Conservation (phyloP, 306 rosid genomes). For the Carpinus fangiana region DNA sequence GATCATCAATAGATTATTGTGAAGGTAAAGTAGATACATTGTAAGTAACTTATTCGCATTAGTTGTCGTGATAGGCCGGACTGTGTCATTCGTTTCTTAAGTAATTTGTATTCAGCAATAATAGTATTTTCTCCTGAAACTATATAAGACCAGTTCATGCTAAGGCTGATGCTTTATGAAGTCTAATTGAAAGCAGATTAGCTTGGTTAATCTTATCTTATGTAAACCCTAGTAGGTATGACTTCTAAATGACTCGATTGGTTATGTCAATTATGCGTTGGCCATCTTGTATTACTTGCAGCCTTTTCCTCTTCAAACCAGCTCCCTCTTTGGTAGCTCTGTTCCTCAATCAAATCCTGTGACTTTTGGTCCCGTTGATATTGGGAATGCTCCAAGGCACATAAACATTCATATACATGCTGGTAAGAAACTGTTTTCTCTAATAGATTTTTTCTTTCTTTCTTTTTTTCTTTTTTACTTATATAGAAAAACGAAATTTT, state of each 20-base stretch:
- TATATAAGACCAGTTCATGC: background rate
- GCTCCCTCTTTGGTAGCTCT: constrained; percentile 72
- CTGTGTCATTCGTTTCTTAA: background rate
- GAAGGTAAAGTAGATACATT: background rate
- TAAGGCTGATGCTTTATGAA: background rate
- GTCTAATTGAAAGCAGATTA: background rate
- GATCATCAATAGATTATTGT: background rate
- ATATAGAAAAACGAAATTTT: background rate
- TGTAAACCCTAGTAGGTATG: constrained; percentile 1
- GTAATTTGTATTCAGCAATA: background rate
- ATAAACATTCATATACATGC: constrained; percentile 96
- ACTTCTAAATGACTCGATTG: constrained; percentile 1
- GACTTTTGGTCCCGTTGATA: constrained; percentile 67
- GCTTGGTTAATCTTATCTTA: background rate
- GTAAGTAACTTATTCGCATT: background rate
- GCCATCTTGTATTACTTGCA: constrained; percentile 45
- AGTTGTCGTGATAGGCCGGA: background rate
- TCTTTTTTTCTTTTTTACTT: too few species aligned
- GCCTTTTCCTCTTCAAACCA: constrained; percentile 92
- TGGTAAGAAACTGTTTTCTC: constrained; percentile 44
- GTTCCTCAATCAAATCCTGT: constrained; percentile 63
- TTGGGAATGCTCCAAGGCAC: constrained; percentile 86
- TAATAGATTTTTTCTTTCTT: background rate
- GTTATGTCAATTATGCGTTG: constrained; percentile 20
- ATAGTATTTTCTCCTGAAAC: constrained; percentile 3